Base-by-base conservation (phyloP, 306 rosid genomes). In the Lathyrus oleraceus region DNA sequence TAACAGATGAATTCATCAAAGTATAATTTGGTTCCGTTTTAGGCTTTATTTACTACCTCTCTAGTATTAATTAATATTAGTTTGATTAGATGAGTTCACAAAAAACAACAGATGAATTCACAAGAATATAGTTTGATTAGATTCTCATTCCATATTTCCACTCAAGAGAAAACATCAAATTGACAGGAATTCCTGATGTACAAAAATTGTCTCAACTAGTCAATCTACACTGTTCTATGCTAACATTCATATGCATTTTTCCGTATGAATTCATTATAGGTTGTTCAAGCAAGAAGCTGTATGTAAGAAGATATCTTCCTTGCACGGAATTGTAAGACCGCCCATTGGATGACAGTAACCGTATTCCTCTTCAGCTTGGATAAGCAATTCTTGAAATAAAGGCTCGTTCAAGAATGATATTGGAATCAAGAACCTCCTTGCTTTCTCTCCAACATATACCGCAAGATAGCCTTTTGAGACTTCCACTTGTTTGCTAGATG, bases 381-480 rank as follows among this genome's bases (percentile, higher is more conserved):
- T 35, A 35, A 35, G 39, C 39, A 35, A 35, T 35, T 35, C 39
- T 35, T 35, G 39, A 35, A 35, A 35, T 7, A 35, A 35, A 35
- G 39, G 39, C 39, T 35, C 39, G 10, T 35, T 35, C 39, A 35
- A 35, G 39, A 35, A 35, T 35, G 39, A 35, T 35, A 35, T 7
- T 35, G 39, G 39, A 35, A 35, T 35, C 39, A 35, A 35, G 39
- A 35, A 35, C 39, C 39, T 35, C 39, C 39, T 35, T 6, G 39
- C 39, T 1, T 35, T 35, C 39, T 40, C 85, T 14, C 92, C 87
- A 42, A 87, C 88, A 14, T 85, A 86, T 2, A 85, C 84, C 0
- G 91, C 86, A 56, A 83, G 56, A 56, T 79, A 56, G 15, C 85
- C 89, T 63, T 82, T 84, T 25, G 85, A 82, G 3, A 89, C 66